Evolutionary conservation across 306 rosid species (phyloP).

Genomic region (Inga laurina): DNA sequence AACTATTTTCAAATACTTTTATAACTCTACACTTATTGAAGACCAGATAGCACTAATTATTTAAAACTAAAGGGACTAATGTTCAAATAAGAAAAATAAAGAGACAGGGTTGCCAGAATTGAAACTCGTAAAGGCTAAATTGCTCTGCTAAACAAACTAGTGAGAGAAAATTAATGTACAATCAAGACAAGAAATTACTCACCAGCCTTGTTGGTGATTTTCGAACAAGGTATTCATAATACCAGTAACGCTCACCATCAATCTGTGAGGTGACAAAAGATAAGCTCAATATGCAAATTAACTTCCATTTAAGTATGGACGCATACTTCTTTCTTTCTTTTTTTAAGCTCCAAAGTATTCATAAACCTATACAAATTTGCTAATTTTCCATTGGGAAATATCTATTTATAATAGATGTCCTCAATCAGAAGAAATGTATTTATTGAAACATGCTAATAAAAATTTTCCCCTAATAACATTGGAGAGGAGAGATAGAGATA

Average conservation of each 20-base stretch:
- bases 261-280: slow-evolving; percentile 51
- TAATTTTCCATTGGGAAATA: slow-evolving; percentile 17
- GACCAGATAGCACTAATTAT: not conserved
- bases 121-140: not conserved
- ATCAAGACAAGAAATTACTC: slow-evolving; percentile 23
- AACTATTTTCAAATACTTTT: not conserved
- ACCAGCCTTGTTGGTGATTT: slow-evolving; percentile 83
- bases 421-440: not conserved
- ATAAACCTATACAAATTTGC: slow-evolving; percentile 2
- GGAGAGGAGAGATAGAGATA: slow-evolving; percentile 21
- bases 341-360: not conserved
- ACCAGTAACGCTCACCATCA: slow-evolving; percentile 90
- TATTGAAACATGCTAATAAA: not conserved
- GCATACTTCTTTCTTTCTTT: not conserved
- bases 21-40: not conserved
- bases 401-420: not conserved
- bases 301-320: slow-evolving; percentile 16
- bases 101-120: not conserved
- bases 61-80: not conserved
- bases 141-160: not conserved
- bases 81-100: not conserved
- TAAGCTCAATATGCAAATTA: slow-evolving; percentile 31
- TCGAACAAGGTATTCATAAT: slow-evolving; percentile 87
- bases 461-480: not conserved
- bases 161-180: not conserved